Evolutionary conservation across 78 protist genomes (phyloP), one percentile per base, ranked within the genome.

Genomic region (Diacronema lutheri): DNA sequence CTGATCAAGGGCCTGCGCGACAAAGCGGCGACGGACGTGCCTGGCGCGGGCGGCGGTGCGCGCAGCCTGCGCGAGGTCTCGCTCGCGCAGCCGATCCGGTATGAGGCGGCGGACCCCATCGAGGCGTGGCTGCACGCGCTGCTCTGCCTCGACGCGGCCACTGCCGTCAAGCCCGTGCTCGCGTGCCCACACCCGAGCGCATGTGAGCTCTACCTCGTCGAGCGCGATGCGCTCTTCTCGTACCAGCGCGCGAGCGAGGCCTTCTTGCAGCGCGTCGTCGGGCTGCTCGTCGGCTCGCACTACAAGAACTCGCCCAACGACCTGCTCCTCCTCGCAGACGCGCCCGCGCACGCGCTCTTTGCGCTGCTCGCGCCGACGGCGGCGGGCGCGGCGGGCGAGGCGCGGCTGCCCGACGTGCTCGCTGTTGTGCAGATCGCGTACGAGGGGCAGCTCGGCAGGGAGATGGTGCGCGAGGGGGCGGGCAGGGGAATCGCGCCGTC

Each of bases 241-340:
- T 98, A 88, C 92, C 97, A 98, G 91, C 38, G 58, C n/a, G 97
- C 92, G 29, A 56, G 93, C 7, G 99, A 99, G 86, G 90, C 80
- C 7, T 96, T 99, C 86, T 92, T 97, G 74, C 65, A 41, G 93
- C 58, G 92, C 9, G 50, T 98, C 90, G 88, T 98, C 87, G 93
- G 97, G 0, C 93, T 99, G 65, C 95, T 88, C 85, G 99, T 98
- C n/a, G 37, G 97, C 2, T 84, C 96, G 35, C 99, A 99, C 92
- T 99, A 99, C 93, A 96, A 96, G 80, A 98, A 98, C 90, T 57
- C 97, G 33, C 99, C 99, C 26, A 97, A 98, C 91, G 99, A 99
- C 90, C 88, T 99, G n/a, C 98, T 94, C 77, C 90, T 99, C 29
- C 41, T 99, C 85, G 62, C 97, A 6, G 99, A 99, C 65, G 99